phyloP scores from a whole-genome alignment of 441 rosid genomes.

The Gossypium trilobum region DNA sequence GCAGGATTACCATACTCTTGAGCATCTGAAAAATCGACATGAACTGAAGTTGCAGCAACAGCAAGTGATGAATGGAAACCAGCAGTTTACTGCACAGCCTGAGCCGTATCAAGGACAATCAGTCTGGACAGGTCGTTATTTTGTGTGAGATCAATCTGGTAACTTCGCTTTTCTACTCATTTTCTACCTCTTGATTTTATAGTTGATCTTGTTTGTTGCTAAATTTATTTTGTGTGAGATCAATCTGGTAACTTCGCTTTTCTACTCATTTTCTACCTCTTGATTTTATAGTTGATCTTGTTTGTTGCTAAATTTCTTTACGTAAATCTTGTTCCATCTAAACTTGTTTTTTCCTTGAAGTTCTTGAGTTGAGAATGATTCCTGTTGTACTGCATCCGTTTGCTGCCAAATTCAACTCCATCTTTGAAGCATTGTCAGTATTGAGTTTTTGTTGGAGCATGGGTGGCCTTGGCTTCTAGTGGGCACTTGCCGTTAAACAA shows the following conservation, averaged over 20 bases:
- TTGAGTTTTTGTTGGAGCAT: constrained; percentile 58
- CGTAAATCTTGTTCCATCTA: not conserved
- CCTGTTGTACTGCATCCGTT: constrained; percentile 43
- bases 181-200: not conserved
- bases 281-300: not conserved
- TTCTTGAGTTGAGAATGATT: constrained; percentile 31
- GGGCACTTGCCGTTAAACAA: constrained; percentile 56
- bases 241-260: not conserved
- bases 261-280: not conserved
- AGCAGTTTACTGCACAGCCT: constrained; percentile 47
- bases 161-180: not conserved
- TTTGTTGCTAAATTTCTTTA: not conserved
- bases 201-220: not conserved
- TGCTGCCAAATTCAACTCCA: constrained; percentile 53
- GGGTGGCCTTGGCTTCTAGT: constrained; percentile 56
- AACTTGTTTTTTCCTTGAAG: constrained; percentile 9
- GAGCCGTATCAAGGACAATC: constrained; percentile 79
- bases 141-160: no score
- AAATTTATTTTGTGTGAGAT: not conserved
- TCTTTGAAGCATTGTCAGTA: constrained; percentile 45
- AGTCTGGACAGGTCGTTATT: constrained; percentile 50
- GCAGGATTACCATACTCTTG: constrained; percentile 42
- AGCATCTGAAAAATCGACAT: constrained; percentile 33
- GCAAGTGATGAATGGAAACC: constrained; percentile 39
- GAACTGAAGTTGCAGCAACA: constrained; percentile 49